Evolutionary conservation across 2,329 filamentous ascomycete species (phyloP), one percentile per base, ranked within the genome.

Genomic region (Claviceps sp.): DNA sequence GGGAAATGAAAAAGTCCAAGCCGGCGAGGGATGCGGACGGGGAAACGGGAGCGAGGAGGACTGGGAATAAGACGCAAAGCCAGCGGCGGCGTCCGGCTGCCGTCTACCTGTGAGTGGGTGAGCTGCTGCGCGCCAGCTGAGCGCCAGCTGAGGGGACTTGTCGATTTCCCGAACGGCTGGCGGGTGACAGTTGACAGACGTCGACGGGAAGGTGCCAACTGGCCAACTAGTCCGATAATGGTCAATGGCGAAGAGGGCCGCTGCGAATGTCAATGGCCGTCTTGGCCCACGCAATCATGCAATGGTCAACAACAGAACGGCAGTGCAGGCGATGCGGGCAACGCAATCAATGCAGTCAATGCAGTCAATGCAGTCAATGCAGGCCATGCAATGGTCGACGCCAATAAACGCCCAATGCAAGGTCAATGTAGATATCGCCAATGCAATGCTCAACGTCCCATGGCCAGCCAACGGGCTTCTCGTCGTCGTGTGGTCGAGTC

Each of bases 31-130:
- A 34, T 6, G 54, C 52, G 50, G 54, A 56, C 52, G 26, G 47
- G 51, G 51, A 48, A 52, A 55, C 47, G 54, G 50, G 55, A 53
- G n/a, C 48, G 40, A 30, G n/a, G 8, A 16, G 45, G n/a, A 16
- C 47, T 55, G 48, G 52, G 50, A 56, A 57, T 57, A 58, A 55
- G 51, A 52, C 37, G 45, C 50, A 37, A 46, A 42, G 11, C 30
- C 34, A 38, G 45, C 26, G 22, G 42, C 42, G 40, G n/a, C 40
- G 18, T 42, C 14, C 20, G n/a, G 20, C 11, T 24, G 26, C 26
- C 26, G 26, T 26, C 26, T 24, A 18, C 14, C 22, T 5, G 18
- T 43, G 41, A 16, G 22, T 26, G 22, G 42, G 13, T 44, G 24
- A 34, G 26, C 48, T 43, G 48, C 38, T 37, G 48, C 37, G 38